Evolutionary conservation across 179 eudicot species (phyloP).

Genomic region (Amaranthus tricolor): DNA sequence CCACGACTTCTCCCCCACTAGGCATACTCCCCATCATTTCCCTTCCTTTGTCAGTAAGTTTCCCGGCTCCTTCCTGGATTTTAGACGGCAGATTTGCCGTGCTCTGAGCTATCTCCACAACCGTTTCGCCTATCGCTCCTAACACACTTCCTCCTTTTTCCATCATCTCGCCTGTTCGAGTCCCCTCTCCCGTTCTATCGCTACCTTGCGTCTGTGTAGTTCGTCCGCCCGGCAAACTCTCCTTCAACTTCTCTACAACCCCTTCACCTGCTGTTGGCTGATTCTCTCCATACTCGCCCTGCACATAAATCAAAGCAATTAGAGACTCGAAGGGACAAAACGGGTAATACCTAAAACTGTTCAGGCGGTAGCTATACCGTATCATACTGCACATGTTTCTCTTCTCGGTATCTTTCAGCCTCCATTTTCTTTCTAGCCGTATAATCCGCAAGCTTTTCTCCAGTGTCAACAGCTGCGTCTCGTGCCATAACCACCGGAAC

Average conservation of each 20-base stretch:
- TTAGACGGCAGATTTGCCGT: background rate
- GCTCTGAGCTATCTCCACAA: too few relatives aligned
- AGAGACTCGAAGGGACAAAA: background rate
- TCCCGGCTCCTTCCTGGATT: conserved; percentile 12
- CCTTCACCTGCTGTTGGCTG: conserved; percentile 7
- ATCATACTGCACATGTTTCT: conserved; percentile 28
- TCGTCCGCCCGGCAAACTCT: too few relatives aligned
- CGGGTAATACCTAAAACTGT: background rate
- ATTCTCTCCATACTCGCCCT: conserved; percentile 11
- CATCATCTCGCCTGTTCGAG: too few relatives aligned
- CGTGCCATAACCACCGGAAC: conserved; percentile 41
- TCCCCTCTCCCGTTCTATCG: too few relatives aligned
- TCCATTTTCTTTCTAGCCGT: conserved; percentile 62
- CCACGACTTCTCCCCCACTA: background rate
- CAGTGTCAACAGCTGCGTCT: conserved; percentile 47
- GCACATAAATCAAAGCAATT: background rate
- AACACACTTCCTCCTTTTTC: too few relatives aligned
- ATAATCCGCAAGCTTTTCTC: conserved; percentile 55
- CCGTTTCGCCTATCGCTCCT: too few relatives aligned
- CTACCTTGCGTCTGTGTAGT: too few relatives aligned
- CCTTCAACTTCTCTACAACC: background rate
- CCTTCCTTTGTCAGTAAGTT: conserved; percentile 16
- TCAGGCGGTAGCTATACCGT: background rate
- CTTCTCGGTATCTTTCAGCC: conserved; percentile 47
- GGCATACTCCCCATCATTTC: background rate